Base-by-base conservation (phyloP, 2,329 filamentous ascomycete genomes). In the Lachnellula suecica region DNA sequence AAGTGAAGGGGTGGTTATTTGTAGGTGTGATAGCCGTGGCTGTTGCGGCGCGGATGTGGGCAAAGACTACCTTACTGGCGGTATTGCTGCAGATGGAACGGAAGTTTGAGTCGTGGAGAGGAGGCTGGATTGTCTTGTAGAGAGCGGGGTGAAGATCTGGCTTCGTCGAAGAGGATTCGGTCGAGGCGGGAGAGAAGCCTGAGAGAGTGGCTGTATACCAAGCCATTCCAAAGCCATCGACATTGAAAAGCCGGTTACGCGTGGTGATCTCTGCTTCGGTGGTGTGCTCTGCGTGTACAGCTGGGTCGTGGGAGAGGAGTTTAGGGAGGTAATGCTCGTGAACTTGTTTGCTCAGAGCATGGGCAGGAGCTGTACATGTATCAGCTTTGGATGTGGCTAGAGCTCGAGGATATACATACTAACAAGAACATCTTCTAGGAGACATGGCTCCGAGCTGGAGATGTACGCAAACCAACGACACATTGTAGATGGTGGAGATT, bases 401-500 rank as follows among this genome's bases (percentile, higher is more conserved):
- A 4, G 15, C 15, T 31, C 9, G 27, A 15, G 27, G 15, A 2
- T 31, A 31, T 11, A 58, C 58, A 47, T 54, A 57, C 62, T 72
- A 51, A 82, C 72, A 29, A 81, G 72, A 41, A 81, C 77, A 59
- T 82, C 79, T 51, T 78, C 76, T 9, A 82, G 70, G 41, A 82
- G 73, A 64, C 76, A 79, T 11, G 76, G 74, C 66, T 82, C 79
- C 0, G 67, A 71, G 1, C 72, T 70, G 1, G 76, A 79, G 51
- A 82, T 73, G 60, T 81, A 81, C 19, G 77, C 78, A 58, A 81
- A 80, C 78, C 78, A 81, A 29, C 78, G 77, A 66, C 72, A 74
- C 72, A 74, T 77, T 20, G 45, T 62, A 56, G n/a, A n/a, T n/a
- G n/a, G n/a, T n/a, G n/a, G n/a, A n/a, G n/a, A n/a, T n/a, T n/a